phyloP scores from a whole-genome alignment of 2,329 filamentous ascomycete species.

The Thielaviopsis euricoi region DNA sequence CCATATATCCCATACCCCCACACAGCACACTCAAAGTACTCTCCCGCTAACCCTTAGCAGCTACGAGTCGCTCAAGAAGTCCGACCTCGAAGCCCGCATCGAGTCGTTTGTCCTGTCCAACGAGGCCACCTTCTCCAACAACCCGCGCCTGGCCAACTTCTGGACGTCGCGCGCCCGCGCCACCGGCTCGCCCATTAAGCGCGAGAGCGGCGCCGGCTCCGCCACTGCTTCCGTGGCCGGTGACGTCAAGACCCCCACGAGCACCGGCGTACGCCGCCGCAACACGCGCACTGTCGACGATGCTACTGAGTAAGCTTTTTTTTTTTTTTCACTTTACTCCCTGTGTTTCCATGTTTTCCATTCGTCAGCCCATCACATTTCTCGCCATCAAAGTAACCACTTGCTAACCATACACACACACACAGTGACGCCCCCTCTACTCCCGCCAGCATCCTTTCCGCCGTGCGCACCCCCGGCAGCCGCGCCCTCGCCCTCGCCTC shows the following conservation, averaged over 20 bases:
- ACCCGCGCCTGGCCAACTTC: slow-evolving; percentile 55
- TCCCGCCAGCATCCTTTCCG: not conserved
- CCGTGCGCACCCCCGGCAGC: slow-evolving; percentile 27
- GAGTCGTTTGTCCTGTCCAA: slow-evolving; percentile 60
- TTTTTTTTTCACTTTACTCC: not conserved
- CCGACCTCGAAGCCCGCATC: slow-evolving; percentile 59
- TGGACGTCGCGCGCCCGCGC: slow-evolving; percentile 51
- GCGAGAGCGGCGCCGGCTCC: slow-evolving; percentile 25
- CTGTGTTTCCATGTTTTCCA: too few species aligned
- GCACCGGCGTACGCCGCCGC: slow-evolving; percentile 24
- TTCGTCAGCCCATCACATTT: too few species aligned
- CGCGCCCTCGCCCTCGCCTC: slow-evolving; percentile 37
- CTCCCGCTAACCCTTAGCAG: slow-evolving; percentile 25
- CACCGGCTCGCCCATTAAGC: slow-evolving; percentile 45
- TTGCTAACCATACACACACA: not conserved
- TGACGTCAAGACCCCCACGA: slow-evolving; percentile 22
- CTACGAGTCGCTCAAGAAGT: slow-evolving; percentile 56
- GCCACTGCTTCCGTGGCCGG: slow-evolving; percentile 21
- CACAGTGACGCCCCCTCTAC: not conserved
- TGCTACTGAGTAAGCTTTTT: slow-evolving; percentile 21
- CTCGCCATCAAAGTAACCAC: not conserved
- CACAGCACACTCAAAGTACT: not conserved
- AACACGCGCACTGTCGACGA: slow-evolving; percentile 29
- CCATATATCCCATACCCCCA: too few species aligned
- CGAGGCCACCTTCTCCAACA: slow-evolving; percentile 42